Evolutionary conservation across 192 early-diverging fungal genomes (phyloP).

Genomic region (Rhizophlyctis rosea): DNA sequence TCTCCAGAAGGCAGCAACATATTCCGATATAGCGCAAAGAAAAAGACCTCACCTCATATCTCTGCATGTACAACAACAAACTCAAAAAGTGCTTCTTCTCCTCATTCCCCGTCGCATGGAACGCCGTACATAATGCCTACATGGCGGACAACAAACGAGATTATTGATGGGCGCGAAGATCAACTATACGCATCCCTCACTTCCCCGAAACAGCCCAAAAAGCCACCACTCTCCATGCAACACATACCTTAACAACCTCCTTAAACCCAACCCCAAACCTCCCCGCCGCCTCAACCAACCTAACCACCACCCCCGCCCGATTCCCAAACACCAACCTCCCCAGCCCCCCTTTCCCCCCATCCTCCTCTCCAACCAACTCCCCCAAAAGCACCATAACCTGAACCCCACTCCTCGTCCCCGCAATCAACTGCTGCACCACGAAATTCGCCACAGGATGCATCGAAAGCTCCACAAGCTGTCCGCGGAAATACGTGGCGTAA

Average conservation of each 20-base stretch:
- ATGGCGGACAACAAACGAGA: too few relatives aligned
- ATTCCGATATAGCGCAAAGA: too few relatives aligned
- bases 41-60: constrained; percentile 39
- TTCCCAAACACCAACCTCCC: constrained; percentile 23
- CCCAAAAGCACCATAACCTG: constrained; percentile 67
- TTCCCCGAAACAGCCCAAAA: constrained; percentile 8
- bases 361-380: constrained; percentile 51
- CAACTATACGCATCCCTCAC: too few relatives aligned
- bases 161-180: too few relatives aligned
- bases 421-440: constrained; percentile 76
- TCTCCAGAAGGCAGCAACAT: too few relatives aligned
- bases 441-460: constrained; percentile 75
- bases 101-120: constrained; percentile 47
- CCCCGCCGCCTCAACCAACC: constrained; percentile 62
- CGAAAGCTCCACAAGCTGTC: constrained; percentile 58
- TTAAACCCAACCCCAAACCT: constrained; percentile 57
- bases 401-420: constrained; percentile 51
- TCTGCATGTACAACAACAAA: constrained; percentile 60
- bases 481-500: constrained; percentile 64
- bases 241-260: constrained; percentile 53
- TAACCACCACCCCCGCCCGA: constrained; percentile 71
- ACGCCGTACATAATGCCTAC: constrained; percentile 35
- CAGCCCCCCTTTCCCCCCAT: constrained; percentile 30
- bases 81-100: constrained; percentile 57
- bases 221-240: too few relatives aligned